Evolutionary conservation across 2,329 filamentous ascomycete genomes (phyloP), one percentile per base, ranked within the genome.

Genomic region (Talaromyces sp.): DNA sequence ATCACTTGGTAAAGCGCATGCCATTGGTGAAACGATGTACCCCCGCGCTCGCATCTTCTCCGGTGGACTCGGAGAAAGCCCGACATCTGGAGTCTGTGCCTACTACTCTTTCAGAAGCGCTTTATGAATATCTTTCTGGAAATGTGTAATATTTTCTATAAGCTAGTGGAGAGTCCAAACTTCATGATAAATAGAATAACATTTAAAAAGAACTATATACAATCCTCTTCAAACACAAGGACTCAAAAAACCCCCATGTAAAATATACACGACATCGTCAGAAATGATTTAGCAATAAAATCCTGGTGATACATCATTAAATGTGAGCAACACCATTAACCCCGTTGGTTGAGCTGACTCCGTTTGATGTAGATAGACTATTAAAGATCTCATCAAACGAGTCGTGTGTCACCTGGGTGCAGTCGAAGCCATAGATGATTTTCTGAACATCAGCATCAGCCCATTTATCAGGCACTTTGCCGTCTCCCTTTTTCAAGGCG

Each of bases 391-490:
- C 73, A 11, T 80, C 77, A 69, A 85, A 86, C 61, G 75, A 74
- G 50, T 84, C 81, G 55, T 73, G 72, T 0, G 84, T 80, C 59
- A 84, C 80, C 66, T 78, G 73, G 55, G 83, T 78, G 67, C 85
- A 86, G 72, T 88, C 85, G 67, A 86, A 80, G 11, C 82, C 81
- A 72, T 88, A 88, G 62, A 88, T 83, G 79, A 83, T 82, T 71
- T 82, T 80, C 73, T 89, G 86, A 48, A 88, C 84, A 67, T 88
- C 86, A 10, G 85, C 85, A 71, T 87, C 87, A 3, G 85, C 85
- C 87, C 87, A 89, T 75, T 88, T 88, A 74, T 89, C 86, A 10
- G 75, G 75, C 9, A 75, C 74, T 21, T 77, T 79, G 1, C 79
- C 79, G 68, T 79, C 81, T 58, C 74, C 75, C 65, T 76, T 69